Base-by-base conservation (phyloP, 805 yeast genomes). In the Kuraishia ogatae region DNA sequence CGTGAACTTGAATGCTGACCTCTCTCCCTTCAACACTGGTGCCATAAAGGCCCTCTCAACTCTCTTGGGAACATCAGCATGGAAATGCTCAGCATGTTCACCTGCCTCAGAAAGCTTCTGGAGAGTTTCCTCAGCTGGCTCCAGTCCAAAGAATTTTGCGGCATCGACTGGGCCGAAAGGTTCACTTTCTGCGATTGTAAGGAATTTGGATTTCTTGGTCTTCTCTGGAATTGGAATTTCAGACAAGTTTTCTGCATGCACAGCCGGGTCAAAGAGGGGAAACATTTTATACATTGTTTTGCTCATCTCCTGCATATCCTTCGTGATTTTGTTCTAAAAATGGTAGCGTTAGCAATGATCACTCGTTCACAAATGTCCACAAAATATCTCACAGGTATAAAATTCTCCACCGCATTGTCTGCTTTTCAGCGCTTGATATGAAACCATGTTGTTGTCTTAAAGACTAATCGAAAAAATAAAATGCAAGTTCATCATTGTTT, bases 151-250 rank as follows among this genome's bases (percentile, higher is more conserved):
- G 47, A 87, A 80, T 56, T 83, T 75, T 52, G 99, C 97, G 15
- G 99, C 97, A 66, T 94, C 98, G 5, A 91, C 79, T 4, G 97
- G 96, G 6, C 97, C 97, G 67, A 93, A 92, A 10, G 97, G 96
- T 73, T 91, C 96, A 26, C 91, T 84, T 72, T 93, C 99, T 10
- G 97, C 93, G 67, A 93, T 85, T 13, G 96, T 87, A 66, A 89
- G 71, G 75, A 92, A 92, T 60, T 93, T 78, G 60, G 96, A 89
- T 59, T 83, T 83, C 59, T 85, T 75, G 2, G 96, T 87, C 71
- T 86, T 89, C 60, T 83, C 80, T 35, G 97, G 96, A 53, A 88
- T 83, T 39, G 97, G 97, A 75, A 92, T 89, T 75, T 93, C 97
- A n/a, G 96, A 87, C 66, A 91, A 76, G 66, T 90, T 88, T 65